phyloP scores from a whole-genome alignment of 2,329 filamentous ascomycete species.

The Aspergillus fischeri region DNA sequence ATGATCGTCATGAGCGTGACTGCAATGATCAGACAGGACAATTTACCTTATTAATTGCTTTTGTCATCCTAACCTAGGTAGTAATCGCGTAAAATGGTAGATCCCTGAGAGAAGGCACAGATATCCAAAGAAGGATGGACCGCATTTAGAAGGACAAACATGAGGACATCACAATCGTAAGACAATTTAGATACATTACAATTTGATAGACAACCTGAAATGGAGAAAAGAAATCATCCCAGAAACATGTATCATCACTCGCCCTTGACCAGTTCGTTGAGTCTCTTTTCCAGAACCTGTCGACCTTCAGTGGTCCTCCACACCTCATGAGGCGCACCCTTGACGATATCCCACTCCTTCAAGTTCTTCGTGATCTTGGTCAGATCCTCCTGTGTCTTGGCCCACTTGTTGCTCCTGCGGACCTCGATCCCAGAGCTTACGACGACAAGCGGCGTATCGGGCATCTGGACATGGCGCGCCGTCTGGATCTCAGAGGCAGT shows the following conservation, averaged over 20 bases:
- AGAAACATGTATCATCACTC: constrained; percentile 3
- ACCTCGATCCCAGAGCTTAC: constrained; percentile 76
- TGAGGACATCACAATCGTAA: not conserved
- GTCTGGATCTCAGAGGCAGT: constrained; percentile 77
- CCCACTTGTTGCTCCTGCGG: constrained; percentile 67
- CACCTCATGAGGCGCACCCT: constrained; percentile 77
- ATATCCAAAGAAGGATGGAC: not conserved
- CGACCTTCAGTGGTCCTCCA: constrained; percentile 75
- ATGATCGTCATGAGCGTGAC: not conserved
- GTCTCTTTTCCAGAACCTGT: constrained; percentile 70
- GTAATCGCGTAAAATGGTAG: not conserved
- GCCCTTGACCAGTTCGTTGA: constrained; percentile 61
- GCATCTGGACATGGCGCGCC: constrained; percentile 72
- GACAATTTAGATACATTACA: not conserved
- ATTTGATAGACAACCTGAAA: not conserved
- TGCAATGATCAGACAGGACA: not conserved
- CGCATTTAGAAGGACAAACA: not conserved
- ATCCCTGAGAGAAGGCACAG: not conserved
- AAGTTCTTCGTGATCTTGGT: constrained; percentile 76
- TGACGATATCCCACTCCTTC: constrained; percentile 79
- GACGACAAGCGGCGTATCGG: constrained; percentile 71
- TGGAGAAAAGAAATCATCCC: not conserved
- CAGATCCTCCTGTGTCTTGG: constrained; percentile 77
- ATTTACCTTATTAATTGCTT: not conserved
- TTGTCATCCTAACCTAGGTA: not conserved